Evolutionary conservation across 2,329 filamentous ascomycete species (phyloP), one percentile per base, ranked within the genome.

Genomic region (Sporothrix variecibatus): DNA sequence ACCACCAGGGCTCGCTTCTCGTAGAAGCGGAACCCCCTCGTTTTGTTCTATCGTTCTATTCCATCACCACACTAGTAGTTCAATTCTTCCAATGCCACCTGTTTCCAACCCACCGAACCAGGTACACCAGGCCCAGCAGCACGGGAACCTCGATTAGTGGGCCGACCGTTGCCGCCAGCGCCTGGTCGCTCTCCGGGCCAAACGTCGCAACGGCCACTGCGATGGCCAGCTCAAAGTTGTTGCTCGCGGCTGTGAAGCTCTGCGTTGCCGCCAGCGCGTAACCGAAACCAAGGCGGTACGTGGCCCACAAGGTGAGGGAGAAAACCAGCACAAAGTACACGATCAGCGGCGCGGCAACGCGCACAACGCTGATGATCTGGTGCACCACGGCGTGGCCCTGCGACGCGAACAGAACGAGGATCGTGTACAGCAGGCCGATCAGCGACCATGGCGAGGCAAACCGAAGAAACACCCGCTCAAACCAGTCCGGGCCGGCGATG

Each of bases 181-280:
- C 94, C 82, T 97, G 91, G 69, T 94, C 90, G 78, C 93, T 95
- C 56, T 92, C 84, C 0, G 91, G 87, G 0, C 94, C 94, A 82
- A 92, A 97, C 0, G 92, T 92, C 0, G 94, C 92, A 3, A 97
- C 91, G 0, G 93, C 93, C 0, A 97, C 94, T 0, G 94, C 94
- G 82, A 97, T 97, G 0, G 94, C 94, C 34, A 97, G 84, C 84
- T 97, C 94, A 79, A 97, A 97, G 80, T 97, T 97, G 80, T 97
- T 97, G 81, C 94, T 97, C 0, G 93, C 93, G 0, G 94, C 95
- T 0, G 93, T 97, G 78, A 97, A 96, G 79, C 93, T 94, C 82
- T 97, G 94, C 1, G 94, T 95, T 12, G 88, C 86, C 0, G 88
- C 87, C 0, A 94, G 81, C 51, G 87, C 86, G 80, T 97, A 97